Base-by-base conservation (phyloP, 768 basidiomycete species). In the Dioszegia crocea region DNA sequence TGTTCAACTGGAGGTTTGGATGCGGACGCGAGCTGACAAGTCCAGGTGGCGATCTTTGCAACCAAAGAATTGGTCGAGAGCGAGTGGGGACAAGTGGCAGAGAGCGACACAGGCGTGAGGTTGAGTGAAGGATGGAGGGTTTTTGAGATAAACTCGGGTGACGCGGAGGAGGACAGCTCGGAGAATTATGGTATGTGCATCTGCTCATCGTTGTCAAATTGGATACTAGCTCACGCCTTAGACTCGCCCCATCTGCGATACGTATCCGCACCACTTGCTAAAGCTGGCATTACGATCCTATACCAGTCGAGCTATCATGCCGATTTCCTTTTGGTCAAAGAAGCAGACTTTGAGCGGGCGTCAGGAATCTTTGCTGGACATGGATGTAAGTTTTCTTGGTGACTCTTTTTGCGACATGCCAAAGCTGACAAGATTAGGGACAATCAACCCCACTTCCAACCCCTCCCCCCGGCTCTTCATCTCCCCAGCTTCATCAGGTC, bases 31-130 rank as follows among this genome's bases (percentile, higher is more conserved):
- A n/a, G n/a, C n/a, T n/a, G n/a, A n/a, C n/a, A n/a, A n/a, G n/a
- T n/a, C n/a, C n/a, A 72, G 70, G 62, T 68, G n/a, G 71, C 71
- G 10, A 62, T 73, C 14, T 73, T 73, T 46, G 68, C 61, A 23
- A 63, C 64, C 3, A 26, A 61, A 21, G 66, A 64, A 26, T 51
- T 69, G 31, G 59, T 73, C 45, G 36, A 19, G n/a, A 45, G 47
- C 5, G 63, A 66, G 52, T 73, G 71, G 71, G 57, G 36, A 17
- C 30, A 17, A 26, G 40, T 51, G 27, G 26, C 24, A 16, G 51
- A 39, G 21, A 23, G 24, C 3, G 55, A 69, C 29, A n/a, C 27
- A 9, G 59, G 57, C 0, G 53, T 72, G 4, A 52, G 53, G 36
- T 61, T 73, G 43, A 70, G 62, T 44, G 53, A 57, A 9, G 59